phyloP scores from a whole-genome alignment of 805 yeast species.

The Spathaspora boniae region DNA sequence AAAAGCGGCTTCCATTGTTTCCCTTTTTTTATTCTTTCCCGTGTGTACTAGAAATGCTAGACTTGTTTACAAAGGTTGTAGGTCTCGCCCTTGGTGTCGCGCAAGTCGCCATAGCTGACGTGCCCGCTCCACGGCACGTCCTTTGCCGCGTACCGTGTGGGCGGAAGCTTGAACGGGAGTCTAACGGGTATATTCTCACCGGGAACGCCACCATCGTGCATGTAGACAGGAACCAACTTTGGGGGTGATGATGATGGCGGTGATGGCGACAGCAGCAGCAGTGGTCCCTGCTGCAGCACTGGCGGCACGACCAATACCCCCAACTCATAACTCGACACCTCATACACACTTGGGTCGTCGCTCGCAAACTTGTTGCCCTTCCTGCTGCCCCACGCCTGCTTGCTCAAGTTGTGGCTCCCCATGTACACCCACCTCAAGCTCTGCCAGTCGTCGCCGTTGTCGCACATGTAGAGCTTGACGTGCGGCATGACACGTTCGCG shows the following conservation, averaged over 20 bases:
- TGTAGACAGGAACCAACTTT: conserved; percentile 43
- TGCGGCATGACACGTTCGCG: conserved; percentile 52
- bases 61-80: conserved; percentile 11
- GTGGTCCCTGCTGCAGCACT: conserved; percentile 14
- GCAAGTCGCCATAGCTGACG: conserved; percentile 18
- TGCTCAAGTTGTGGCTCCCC: conserved; percentile 73
- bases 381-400: conserved; percentile 74
- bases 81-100: conserved; percentile 22
- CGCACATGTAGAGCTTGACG: conserved; percentile 61
- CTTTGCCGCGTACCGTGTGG: conserved; percentile 28
- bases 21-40: too few species aligned
- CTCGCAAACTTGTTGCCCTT: conserved; percentile 12
- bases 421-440: conserved; percentile 65
- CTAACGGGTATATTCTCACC: conserved; percentile 31
- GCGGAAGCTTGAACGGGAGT: conserved; percentile 55
- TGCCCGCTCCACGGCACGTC: conserved; percentile 52
- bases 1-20: too few species aligned
- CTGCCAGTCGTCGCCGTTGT: conserved; percentile 46
- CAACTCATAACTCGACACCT: conserved; percentile 36
- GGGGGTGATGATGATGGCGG: too few species aligned
- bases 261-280: too few species aligned
- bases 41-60: background rate
- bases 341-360: conserved; percentile 18
- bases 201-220: conserved; percentile 25
- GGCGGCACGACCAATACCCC: conserved; percentile 28